These are phyloP conservation scores for Xylariaceae sp. DNA, from an alignment of 2,329 filamentous ascomycete genomes.

Conservation along the genomic window DNA sequence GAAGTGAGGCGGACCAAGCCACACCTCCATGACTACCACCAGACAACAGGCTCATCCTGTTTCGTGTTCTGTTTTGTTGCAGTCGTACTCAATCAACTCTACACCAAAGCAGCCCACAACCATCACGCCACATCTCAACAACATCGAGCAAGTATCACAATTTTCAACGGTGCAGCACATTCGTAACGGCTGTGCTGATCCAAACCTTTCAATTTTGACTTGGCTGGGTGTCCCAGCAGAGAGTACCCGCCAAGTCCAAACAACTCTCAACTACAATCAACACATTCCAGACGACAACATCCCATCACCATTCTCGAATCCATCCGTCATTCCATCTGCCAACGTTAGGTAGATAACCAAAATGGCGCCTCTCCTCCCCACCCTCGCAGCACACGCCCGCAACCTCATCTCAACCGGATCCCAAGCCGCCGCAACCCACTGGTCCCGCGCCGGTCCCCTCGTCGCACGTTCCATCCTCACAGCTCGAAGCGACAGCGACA, in stretches of 20 bases:
- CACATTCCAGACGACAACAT: not conserved
- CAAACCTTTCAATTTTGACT: slow-evolving; percentile 12
- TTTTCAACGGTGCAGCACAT: slow-evolving; percentile 1
- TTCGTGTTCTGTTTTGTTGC: slow-evolving; percentile 5
- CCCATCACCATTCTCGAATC: not conserved
- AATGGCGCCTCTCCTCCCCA: slow-evolving; percentile 34
- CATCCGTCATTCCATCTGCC: not conserved
- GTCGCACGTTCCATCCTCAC: slow-evolving; percentile 43
- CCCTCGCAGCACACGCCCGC: slow-evolving; percentile 30
- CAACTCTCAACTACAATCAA: slow-evolving; percentile 1
- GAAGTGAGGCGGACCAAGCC: slow-evolving; percentile 18
- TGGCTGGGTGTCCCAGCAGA: slow-evolving; percentile 29
- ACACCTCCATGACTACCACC: slow-evolving; percentile 27
- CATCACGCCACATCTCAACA: slow-evolving; percentile 1
- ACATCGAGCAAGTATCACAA: not conserved
- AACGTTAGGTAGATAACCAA: slow-evolving; percentile 8
- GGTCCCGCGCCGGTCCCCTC: slow-evolving; percentile 40
- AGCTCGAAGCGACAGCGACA: slow-evolving; percentile 34
- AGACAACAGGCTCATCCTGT: slow-evolving; percentile 17
- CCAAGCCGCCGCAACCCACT: slow-evolving; percentile 27
- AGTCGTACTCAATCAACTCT: not conserved
- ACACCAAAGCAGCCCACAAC: not conserved
- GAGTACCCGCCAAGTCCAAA: slow-evolving; percentile 23
- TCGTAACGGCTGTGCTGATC: slow-evolving; percentile 8
- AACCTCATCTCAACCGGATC: slow-evolving; percentile 27